phyloP scores from a whole-genome alignment of 768 basidiomycete species.

The Lentinula edodes region DNA sequence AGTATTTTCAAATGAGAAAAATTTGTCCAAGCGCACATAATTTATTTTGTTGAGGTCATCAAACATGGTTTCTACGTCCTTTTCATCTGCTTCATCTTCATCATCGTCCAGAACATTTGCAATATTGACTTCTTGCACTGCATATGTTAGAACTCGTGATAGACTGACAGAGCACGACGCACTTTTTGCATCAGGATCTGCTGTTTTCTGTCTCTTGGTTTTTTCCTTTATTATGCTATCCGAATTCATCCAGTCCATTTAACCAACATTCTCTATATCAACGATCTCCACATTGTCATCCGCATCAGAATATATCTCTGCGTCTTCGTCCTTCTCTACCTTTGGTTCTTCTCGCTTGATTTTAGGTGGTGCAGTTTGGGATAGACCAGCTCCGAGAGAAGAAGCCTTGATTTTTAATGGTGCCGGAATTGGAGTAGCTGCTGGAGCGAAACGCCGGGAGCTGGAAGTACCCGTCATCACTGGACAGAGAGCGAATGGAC shows the following conservation, averaged over 20 bases:
- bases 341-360: conserved; percentile 36
- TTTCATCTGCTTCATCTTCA: conserved; percentile 69
- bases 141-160: background rate
- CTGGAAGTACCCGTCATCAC: conserved; percentile 54
- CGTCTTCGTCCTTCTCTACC: conserved; percentile 34
- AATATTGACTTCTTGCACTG: conserved; percentile 33
- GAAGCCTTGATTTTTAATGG: conserved; percentile 39
- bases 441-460: conserved; percentile 35
- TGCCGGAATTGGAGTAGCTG: conserved; percentile 53
- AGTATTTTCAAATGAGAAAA: background rate
- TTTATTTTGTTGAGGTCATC: conserved; percentile 54
- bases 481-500: conserved; percentile 85
- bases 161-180: background rate
- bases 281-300: conserved; percentile 86
- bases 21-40: conserved; percentile 12
- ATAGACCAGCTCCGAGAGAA: conserved; percentile 42
- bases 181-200: conserved; percentile 23
- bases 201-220: conserved; percentile 35
- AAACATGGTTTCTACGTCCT: conserved; percentile 70
- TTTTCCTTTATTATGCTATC: conserved; percentile 59
- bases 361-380: conserved; percentile 43
- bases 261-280: conserved; percentile 71
- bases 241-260: conserved; percentile 88
- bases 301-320: conserved; percentile 78
- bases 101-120: conserved; percentile 64